Evolutionary conservation across 345 rosid species (phyloP), one percentile per base, ranked within the genome.

Genomic region (Salix exigua): DNA sequence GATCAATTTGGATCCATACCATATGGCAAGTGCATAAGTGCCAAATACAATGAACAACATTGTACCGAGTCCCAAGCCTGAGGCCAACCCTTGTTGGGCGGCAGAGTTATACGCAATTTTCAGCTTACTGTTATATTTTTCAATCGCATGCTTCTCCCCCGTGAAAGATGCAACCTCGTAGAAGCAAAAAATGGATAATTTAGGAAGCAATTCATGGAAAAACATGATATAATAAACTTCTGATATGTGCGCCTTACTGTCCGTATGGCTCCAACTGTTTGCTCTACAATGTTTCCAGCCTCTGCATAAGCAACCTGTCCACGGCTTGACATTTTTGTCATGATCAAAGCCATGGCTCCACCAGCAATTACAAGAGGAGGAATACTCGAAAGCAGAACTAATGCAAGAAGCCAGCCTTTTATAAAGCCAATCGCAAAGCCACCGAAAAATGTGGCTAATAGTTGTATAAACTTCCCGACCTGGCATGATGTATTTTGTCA

Each of bases 141-240:
- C 86, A 28, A 87, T 83, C 21, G 97, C 95, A 21, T 71, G 82
- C 81, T 90, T 91, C 87, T 94, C 98, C 42, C 96, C 96, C 0
- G 97, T 88, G 83, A 94, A 94, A n/a, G 97, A 90, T 62, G 88
- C 92, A 21, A 94, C 97, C 98, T 93, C 75, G 70, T n/a, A 66
- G 4, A 46, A 16, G 68, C 37, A 63, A 21, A 26, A 61, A 25
- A 72, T 51, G 53, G 40, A 48, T 14, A 48, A 30, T 48, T 19
- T 19, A 53, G 46, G 62, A 79, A 42, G 25, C 66, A 58, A 28
- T 21, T n/a, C 68, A 23, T 7, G 50, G 18, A 46, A 28, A 16
- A 5, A 21, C 33, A 6, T 5, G 63, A 58, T 23, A 6, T 30
- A 66, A 16, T n/a, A n/a, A 17, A 11, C 17, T 70, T 25, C 18